Evolutionary conservation across 495 filamentous ascomycete genomes (phyloP), one percentile per base, ranked within the genome.

Genomic region (Haplographium delicatum): DNA sequence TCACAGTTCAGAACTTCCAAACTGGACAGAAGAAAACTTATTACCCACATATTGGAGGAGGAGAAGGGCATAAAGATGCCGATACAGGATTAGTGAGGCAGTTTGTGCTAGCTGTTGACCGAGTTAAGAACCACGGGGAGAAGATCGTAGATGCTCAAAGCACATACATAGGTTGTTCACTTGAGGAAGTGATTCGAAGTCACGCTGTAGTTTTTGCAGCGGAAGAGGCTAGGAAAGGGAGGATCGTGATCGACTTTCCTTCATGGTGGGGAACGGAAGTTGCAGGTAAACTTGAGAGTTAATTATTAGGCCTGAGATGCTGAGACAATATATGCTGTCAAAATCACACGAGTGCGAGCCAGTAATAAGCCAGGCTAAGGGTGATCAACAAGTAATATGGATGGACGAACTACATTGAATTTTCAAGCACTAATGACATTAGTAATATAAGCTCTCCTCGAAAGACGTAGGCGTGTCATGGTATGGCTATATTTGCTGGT

Each of bases 191-290:
- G 5, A 76, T 98, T n/a, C 75, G 85, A 27, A 95, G 88, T 57
- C 94, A 97, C 71, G 91, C 86, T 0, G 80, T 91, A 67, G 93
- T 96, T 1, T 97, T 95, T 71, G 90, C 88, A 31, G 91, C 91
- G 0, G 94, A 97, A 67, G 85, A 95, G 59, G 89, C 91, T n/a
- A 74, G 94, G 49, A 68, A 64, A 27, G 73, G 76, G 43, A 77
- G 76, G 59, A 82, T 72, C 59, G 82, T 91, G 24, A 67, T 97
- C 0, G 75, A 80, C 50, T 96, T 89, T 20, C 16, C 7, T 1
- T 3, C 16, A 1, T 39, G 35, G 35, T 39, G 35, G 15, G n/a
- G 22, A 11, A 22, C 7, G 2, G 35, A 19, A 13, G 15, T 39
- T 39, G 35, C n/a, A 20, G 3, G 35, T 15, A 8, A 39, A 19